Conservation (phyloP, 352 stramenopile species). For the Globisporangium solare region DNA sequence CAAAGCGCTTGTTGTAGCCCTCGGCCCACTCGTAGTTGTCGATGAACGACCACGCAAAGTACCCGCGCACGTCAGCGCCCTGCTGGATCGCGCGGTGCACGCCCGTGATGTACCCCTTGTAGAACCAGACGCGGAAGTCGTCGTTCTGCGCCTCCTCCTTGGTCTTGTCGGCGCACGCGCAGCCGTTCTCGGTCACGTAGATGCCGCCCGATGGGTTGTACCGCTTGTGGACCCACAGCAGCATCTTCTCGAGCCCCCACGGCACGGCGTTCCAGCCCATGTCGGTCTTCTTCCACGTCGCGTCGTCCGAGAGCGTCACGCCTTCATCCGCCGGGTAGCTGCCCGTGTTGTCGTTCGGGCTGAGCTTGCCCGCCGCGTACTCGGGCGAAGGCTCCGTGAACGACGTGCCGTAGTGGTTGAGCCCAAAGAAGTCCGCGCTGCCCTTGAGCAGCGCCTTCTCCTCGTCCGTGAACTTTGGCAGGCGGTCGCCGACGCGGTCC, state of each 20-base stretch:
- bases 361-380: slow-evolving; percentile 21
- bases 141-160: slow-evolving; percentile 77
- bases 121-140: slow-evolving; percentile 73
- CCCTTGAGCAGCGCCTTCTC: slow-evolving; percentile 76
- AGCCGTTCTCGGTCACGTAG: slow-evolving; percentile 92
- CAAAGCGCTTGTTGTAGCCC: slow-evolving; percentile 55
- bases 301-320: slow-evolving; percentile 33
- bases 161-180: slow-evolving; percentile 50
- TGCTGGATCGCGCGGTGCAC: slow-evolving; percentile 50
- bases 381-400: slow-evolving; percentile 35
- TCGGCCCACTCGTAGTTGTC: slow-evolving; percentile 92
- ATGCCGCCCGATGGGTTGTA: slow-evolving; percentile 79
- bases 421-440: slow-evolving; percentile 91
- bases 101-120: slow-evolving; percentile 76
- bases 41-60: slow-evolving; percentile 90
- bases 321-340: slow-evolving; percentile 40
- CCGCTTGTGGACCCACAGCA: slow-evolving; percentile 86
- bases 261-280: slow-evolving; percentile 80
- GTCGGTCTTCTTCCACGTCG: slow-evolving; percentile 69
- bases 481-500: slow-evolving; percentile 60
- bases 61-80: slow-evolving; percentile 66
- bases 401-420: slow-evolving; percentile 92
- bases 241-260: slow-evolving; percentile 83
- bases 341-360: slow-evolving; percentile 15
- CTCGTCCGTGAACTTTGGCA: slow-evolving; percentile 87